Base-by-base conservation (phyloP, 2,329 filamentous ascomycete species). In the Sarocladiaceae sp. region DNA sequence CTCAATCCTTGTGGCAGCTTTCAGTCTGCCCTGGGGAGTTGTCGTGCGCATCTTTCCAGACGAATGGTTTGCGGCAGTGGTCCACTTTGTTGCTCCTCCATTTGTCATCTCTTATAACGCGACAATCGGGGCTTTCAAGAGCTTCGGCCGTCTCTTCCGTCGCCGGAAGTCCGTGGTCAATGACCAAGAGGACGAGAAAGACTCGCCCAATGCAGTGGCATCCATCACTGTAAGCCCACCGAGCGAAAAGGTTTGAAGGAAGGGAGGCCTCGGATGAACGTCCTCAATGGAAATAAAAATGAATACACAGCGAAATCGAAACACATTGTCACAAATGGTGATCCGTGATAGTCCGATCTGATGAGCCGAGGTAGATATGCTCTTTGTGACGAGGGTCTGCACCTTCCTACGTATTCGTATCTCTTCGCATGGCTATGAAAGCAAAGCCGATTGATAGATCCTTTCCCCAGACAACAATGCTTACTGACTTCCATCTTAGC, bases 31-130 rank as follows among this genome's bases (percentile, higher is more conserved):
- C 1, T 73, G 75, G 67, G 78, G 74, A 20, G 59, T 75, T 17
- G 60, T 72, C 26, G 68, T 80, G 46, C 67, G 78, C 7, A 62
- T 75, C 1, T 73, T 80, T 52, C 78, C 78, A 2, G 78, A 81
- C 57, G 54, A 54, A 3, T 65, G 64, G 62, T 72, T 71, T 51
- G 67, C 61, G 22, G 58, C 51, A 18, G 62, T 67, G 12, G 63
- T 61, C 2, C 54, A n/a, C 26, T 53, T 57, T 5, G 64, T 69
- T 17, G 62, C 64, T 12, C 47, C 51, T 4, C 68, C 68, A 0
- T 58, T 69, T 31, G 62, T 63, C 2, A 53, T 59, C 6, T 54
- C 55, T 1, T 69, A 67, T 20, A 53, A 53, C 10, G 51, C 56
- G n/a, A 22, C 64, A 0, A 57, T 52, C 10, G 54, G 50, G 23